Percentiles rank a stretch among this genome's conserved stretches.
Conservation (phyloP, 106 monocot genomes). For the Acorus gramineus region DNA sequence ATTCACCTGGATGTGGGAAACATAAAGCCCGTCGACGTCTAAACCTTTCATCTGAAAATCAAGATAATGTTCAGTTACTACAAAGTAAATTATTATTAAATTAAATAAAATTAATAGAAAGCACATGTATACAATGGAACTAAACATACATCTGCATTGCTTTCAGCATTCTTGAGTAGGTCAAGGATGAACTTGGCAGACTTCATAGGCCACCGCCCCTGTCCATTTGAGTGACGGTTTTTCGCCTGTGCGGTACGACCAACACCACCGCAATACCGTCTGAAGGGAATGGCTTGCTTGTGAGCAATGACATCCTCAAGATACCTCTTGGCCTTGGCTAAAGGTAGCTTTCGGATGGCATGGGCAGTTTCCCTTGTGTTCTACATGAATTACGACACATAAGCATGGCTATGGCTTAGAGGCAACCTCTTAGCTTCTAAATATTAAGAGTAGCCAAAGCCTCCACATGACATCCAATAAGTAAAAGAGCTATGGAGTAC, state of each 20-base stretch:
- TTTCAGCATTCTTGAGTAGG: conserved; percentile 55
- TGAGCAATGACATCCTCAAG: conserved; percentile 42
- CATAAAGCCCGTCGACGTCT: conserved; percentile 66
- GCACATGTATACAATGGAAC: background rate
- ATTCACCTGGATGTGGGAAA: conserved; percentile 82
- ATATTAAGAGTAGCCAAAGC: no score
- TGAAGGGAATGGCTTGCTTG: conserved; percentile 43
- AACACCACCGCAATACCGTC: conserved; percentile 32
- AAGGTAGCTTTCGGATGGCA: conserved; percentile 32
- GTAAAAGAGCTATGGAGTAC: no score
- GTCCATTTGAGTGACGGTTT: conserved; percentile 33
- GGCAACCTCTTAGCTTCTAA: no score
- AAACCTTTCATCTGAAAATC: conserved; percentile 60
- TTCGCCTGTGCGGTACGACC: conserved; percentile 40
- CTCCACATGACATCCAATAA: no score
- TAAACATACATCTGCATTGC: conserved; percentile 50
- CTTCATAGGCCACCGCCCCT: conserved; percentile 52
- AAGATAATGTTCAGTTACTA: no score
- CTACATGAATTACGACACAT: background rate
- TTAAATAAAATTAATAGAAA: background rate
- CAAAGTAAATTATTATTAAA: background rate
- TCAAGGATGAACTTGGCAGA: conserved; percentile 54
- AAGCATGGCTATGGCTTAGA: no score
- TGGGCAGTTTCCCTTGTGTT: conserved; percentile 38
- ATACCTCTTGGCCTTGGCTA: conserved; percentile 34